Evolutionary conservation across 441 rosid genomes (phyloP), one percentile per base, ranked within the genome.

Genomic region (Manihot esculenta): DNA sequence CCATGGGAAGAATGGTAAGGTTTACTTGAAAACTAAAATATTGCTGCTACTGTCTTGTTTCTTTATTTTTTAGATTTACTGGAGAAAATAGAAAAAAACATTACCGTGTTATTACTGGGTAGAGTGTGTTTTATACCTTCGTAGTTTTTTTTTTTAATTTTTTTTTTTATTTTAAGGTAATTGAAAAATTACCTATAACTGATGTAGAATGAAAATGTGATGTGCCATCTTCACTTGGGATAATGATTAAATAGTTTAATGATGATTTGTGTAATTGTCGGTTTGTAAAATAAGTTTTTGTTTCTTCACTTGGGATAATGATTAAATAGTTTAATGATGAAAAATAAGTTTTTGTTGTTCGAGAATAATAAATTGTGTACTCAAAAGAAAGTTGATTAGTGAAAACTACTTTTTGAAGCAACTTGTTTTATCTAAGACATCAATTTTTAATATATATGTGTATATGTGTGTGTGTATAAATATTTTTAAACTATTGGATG

Each of bases 1-100:
- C 73, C 35, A 33, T 70, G 45, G 81, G 65, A 49, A 76, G 80
- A 76, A 71, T 78, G 85, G 90, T 83, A 76, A 71, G 74, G 35
- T 58, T 62, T 65, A 15, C 26, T 41, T 38, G 42, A 68, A 14
- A 26, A 66, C 45, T 54, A 51, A 21, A 26, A 21, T 66, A 0
- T 67, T 66, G 68, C 70, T 70, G 48, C 35, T 59, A 49, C 20
- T 11, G 20, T 50, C 17, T 70, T 49, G 33, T 38, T 58, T 62
- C 26, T 57, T 57, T 38, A 24, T 21, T 49, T 30, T 35, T 50
- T 58, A 20, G 42, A 41, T 35, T 54, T 26, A 38, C 48, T 65
- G 50, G 24, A 75, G 70, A 47, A 18, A 21, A 64, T 27, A 21
- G 50, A 64, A 57, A 35, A 2, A 1, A 9, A n/a, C n/a, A n/a